Percentiles rank a stretch among this genome's conserved stretches.
These are phyloP conservation scores for Dipteronia dyeriana DNA, from an alignment of 345 rosid genomes.

Conservation along the genomic window DNA sequence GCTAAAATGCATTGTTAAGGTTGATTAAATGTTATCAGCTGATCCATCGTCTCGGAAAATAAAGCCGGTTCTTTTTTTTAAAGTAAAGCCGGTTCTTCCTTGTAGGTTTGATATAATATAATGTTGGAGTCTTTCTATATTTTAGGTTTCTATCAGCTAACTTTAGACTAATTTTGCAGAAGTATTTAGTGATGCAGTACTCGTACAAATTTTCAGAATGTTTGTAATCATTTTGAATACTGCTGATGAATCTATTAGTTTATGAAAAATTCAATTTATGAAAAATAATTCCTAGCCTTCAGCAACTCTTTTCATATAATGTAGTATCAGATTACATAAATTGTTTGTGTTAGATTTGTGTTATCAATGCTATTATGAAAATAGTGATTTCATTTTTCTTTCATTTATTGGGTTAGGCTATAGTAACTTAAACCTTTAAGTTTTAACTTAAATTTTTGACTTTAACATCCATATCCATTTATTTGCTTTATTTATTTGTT, in stretches of 20 bases:
- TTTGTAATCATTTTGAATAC: background rate
- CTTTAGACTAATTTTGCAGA: background rate
- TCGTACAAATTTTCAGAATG: background rate
- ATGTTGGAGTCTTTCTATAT: background rate
- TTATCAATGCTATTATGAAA: background rate
- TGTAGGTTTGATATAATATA: background rate
- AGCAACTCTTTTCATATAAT: background rate
- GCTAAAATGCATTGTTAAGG: constrained; percentile 1
- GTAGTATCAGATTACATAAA: background rate
- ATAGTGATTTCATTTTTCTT: background rate
- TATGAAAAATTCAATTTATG: background rate
- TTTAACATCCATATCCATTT: background rate
- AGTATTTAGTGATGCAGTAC: background rate
- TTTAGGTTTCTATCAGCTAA: background rate
- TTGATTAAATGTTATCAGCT: background rate
- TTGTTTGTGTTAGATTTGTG: background rate
- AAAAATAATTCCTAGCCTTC: background rate
- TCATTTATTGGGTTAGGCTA: background rate
- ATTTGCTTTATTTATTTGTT: background rate
- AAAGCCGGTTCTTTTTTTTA: background rate
- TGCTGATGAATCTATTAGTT: background rate
- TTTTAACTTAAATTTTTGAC: background rate
- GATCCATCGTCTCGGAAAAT: background rate
- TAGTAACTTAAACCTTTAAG: no score
- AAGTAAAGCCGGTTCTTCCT: background rate